Conservation (phyloP, 2,329 filamentous ascomycete genomes). For the Onygenales sp. region DNA sequence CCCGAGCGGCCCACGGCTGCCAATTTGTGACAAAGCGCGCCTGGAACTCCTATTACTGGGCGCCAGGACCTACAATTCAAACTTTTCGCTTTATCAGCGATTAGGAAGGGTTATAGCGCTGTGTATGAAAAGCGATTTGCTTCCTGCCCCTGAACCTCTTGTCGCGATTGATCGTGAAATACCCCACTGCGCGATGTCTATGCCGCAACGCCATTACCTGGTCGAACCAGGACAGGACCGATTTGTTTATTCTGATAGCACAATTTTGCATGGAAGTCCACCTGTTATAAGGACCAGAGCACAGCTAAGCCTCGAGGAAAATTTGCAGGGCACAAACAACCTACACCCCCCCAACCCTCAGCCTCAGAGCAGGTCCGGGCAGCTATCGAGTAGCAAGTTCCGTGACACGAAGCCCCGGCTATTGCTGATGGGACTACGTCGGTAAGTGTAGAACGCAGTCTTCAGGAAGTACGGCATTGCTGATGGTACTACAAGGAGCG, state of each 20-base stretch:
- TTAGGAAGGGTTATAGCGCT: too few species aligned
- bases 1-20: too few species aligned
- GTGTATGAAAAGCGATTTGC: too few species aligned
- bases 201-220: not conserved
- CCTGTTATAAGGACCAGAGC: conserved; percentile 19
- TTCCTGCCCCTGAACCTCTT: not conserved
- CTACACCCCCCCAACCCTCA: conserved; percentile 4
- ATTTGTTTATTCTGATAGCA: conserved; percentile 10
- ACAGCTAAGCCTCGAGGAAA: conserved; percentile 26
- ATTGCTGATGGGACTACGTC: conserved; percentile 87
- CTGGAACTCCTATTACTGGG: too few species aligned
- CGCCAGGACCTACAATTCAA: too few species aligned
- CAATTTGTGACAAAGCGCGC: too few species aligned
- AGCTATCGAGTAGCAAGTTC: conserved; percentile 31
- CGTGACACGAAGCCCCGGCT: conserved; percentile 67
- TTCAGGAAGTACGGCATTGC: not conserved
- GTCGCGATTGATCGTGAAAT: not conserved
- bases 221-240: conserved; percentile 11
- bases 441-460: conserved; percentile 47
- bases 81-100: too few species aligned
- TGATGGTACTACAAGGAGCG: conserved; percentile 55
- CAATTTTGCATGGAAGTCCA: conserved; percentile 11
- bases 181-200: not conserved
- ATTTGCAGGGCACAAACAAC: conserved; percentile 24
- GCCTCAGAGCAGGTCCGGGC: conserved; percentile 17